Base-by-base conservation (phyloP, 106 monocot genomes). In the Apostasia shenzhenica region DNA sequence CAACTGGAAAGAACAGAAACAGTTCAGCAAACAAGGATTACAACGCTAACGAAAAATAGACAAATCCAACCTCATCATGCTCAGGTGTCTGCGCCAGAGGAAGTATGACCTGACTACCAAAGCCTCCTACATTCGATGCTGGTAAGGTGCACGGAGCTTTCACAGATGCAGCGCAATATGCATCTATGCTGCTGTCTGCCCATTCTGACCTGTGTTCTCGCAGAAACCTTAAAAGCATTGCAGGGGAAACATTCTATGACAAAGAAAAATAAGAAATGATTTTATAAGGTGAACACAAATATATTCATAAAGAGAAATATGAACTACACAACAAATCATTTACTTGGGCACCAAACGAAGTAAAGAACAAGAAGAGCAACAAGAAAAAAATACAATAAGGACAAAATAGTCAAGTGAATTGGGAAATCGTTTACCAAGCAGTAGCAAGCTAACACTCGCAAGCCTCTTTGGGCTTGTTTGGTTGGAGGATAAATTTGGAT, bases 141-240 rank as follows among this genome's bases (percentile, higher is more conserved):
- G 78, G 86, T 71, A 86, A 74, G 68, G 70, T 60, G 58, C 81
- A 79, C 8, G 78, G 71, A 40, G 76, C 58, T 74, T 81, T 83
- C 8, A 80, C 69, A 60, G 83, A 66, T 54, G 85, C 70, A 72
- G 90, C 75, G 75, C 71, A 81, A 54, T 81, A 86, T 3, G 70
- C 78, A 74, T 90, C 90, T 57, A 90, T 77, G 57, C 68, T 86
- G 73, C 70, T 74, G 75, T 86, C 85, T 48, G 81, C 83, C 90
- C 90, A 90, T 71, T 90, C 86, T 42, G 90, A 90, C 45, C 90
- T 75, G 46, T 90, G 90, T 51, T 90, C 90, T 37, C 86, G 65
- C 39, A 90, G 64, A 50, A 86, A 90, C 48, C 68, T 74, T 53
- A 86, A 13, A 41, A 90, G 90, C 72, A 83, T 52, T 68, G 76